A percentile compares a stretch with the other conserved stretches of the same genome.
phyloP scores from a whole-genome alignment of 805 yeast species.

The Monosporozyma unispora region DNA sequence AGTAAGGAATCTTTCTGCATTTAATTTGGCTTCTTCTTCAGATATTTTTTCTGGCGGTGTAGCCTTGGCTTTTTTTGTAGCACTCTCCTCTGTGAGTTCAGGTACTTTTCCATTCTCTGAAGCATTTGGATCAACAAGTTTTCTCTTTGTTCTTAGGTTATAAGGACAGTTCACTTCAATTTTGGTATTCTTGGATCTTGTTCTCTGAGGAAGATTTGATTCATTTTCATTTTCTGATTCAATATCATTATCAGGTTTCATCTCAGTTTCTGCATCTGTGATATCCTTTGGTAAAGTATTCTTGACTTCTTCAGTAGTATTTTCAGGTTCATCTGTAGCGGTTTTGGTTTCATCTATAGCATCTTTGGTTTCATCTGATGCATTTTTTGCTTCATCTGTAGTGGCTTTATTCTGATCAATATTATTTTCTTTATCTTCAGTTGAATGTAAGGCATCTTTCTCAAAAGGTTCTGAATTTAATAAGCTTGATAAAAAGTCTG shows the following conservation, averaged over 20 bases:
- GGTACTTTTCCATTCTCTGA: neutral
- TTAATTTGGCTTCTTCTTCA: neutral
- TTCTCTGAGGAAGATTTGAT: neutral
- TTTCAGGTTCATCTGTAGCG: too few species aligned
- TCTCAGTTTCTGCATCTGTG: neutral
- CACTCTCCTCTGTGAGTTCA: neutral
- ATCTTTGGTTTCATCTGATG: neutral
- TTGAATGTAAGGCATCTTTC: neutral
- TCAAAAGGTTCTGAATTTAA: neutral
- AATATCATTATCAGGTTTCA: neutral
- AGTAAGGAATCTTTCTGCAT: neutral
- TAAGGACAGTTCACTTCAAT: neutral
- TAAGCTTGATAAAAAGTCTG: neutral
- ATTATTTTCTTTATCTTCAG: neutral
- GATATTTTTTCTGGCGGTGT: constrained; percentile 1
- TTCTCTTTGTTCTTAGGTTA: neutral
- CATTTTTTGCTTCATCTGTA: neutral
- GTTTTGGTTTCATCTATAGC: too few species aligned
- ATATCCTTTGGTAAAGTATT: neutral
- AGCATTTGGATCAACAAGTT: neutral
- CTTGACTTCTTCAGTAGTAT: neutral
- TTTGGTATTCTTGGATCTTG: neutral
- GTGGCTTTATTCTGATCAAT: neutral
- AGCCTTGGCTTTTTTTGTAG: neutral
- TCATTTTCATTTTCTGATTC: neutral